phyloP scores from a whole-genome alignment of 192 early-diverging fungal species.

The Gryganskiella cystojenkinii region DNA sequence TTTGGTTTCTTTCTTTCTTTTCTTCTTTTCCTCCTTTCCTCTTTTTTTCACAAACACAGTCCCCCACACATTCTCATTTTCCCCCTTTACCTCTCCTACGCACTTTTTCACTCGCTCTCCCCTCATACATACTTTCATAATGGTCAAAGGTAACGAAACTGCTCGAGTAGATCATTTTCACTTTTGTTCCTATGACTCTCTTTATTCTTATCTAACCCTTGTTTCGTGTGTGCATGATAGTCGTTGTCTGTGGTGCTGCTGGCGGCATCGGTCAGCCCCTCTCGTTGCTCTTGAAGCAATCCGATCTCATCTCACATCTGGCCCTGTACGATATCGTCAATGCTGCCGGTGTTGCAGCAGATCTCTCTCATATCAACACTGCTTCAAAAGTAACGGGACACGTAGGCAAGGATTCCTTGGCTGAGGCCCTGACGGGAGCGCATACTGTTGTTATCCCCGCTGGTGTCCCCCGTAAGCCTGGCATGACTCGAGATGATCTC shows the following conservation, averaged over 20 bases:
- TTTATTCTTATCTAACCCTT: constrained; percentile 55
- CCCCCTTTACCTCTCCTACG: too few species aligned
- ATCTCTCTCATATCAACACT: constrained; percentile 94
- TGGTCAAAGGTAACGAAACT: constrained; percentile 51
- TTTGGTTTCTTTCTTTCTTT: constrained; percentile 1
- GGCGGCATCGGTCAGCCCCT: constrained; percentile 99
- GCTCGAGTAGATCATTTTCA: neutral
- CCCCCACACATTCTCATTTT: neutral
- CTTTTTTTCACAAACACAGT: neutral
- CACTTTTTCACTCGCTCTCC: neutral
- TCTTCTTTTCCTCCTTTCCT: neutral
- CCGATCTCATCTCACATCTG: constrained; percentile 84
- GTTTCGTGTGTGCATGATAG: constrained; percentile 23
- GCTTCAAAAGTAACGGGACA: constrained; percentile 60
- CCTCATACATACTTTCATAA: neutral
- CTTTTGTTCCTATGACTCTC: neutral
- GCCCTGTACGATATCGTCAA: constrained; percentile 97
- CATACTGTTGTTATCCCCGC: constrained; percentile 92
- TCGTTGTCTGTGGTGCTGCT: constrained; percentile 69
- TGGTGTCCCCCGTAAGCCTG: constrained; percentile 96
- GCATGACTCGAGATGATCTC: constrained; percentile 98
- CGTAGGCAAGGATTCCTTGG: constrained; percentile 54
- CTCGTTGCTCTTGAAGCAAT: constrained; percentile 92
- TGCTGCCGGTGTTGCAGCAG: constrained; percentile 94
- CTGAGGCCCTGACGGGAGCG: constrained; percentile 51